Evolutionary conservation across 768 basidiomycete genomes (phyloP).

Genomic region (Termitomyces sp.): DNA sequence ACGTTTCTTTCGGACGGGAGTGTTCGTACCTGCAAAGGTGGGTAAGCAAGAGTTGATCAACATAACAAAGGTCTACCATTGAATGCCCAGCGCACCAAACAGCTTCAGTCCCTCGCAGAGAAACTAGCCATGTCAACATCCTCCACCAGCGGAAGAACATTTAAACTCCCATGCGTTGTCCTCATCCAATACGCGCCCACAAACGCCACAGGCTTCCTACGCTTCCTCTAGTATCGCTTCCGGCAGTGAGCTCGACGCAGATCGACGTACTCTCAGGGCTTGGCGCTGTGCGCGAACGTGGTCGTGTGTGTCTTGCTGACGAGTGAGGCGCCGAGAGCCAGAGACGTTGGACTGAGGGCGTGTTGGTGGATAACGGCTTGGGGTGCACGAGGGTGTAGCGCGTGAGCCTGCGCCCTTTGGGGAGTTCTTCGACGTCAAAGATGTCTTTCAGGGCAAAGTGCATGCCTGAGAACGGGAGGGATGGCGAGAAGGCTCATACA

Average conservation of each 20-base stretch:
- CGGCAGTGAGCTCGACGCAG: conserved; percentile 35
- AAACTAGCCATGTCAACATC: conserved; percentile 36
- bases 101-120: conserved; percentile 27
- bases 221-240: conserved; percentile 35
- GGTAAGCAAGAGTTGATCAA: neutral
- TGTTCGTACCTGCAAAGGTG: conserved; percentile 23
- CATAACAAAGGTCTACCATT: conserved; percentile 21
- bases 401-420: conserved; percentile 30
- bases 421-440: conserved; percentile 27
- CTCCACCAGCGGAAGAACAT: conserved; percentile 30
- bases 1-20: conserved; percentile 21
- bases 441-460: conserved; percentile 48
- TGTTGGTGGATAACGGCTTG: conserved; percentile 24
- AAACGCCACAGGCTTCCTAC: conserved; percentile 35
- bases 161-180: conserved; percentile 27
- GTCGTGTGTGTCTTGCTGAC: conserved; percentile 52
- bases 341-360: conserved; percentile 41
- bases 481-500: conserved; percentile 30
- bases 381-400: conserved; percentile 30
- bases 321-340: conserved; percentile 43
- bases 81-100: conserved; percentile 22
- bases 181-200: conserved; percentile 31
- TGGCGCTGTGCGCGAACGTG: conserved; percentile 36
- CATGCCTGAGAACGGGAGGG: conserved; percentile 20
- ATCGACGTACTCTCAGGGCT: conserved; percentile 31